These are phyloP conservation scores for Daedaleopsis nitida DNA, from an alignment of 768 basidiomycete genomes.

Conservation along the genomic window DNA sequence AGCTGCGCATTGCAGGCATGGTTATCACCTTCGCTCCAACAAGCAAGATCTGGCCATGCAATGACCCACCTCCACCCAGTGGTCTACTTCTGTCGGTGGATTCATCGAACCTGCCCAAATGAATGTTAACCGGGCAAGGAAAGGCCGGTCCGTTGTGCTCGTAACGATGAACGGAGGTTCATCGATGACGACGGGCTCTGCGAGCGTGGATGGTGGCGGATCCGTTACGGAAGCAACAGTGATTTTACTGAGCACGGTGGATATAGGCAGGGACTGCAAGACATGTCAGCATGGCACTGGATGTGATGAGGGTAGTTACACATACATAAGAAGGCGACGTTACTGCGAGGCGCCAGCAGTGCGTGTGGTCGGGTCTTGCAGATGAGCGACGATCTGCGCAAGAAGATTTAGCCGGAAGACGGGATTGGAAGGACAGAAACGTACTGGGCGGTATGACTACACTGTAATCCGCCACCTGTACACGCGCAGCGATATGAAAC, in stretches of 20 bases:
- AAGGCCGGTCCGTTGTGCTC: constrained; percentile 45
- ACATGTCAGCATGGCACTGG: neutral
- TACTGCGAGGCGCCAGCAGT: constrained; percentile 49
- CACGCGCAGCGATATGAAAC: constrained; percentile 49
- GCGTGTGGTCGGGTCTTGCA: constrained; percentile 34
- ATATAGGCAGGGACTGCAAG: constrained; percentile 37
- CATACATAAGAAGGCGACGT: constrained; percentile 51
- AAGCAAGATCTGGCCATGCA: neutral
- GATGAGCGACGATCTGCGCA: constrained; percentile 36
- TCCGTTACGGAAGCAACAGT: constrained; percentile 41
- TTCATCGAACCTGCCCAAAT: constrained; percentile 45
- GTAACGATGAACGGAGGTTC: constrained; percentile 44
- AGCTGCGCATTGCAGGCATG: constrained; percentile 33
- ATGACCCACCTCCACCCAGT: constrained; percentile 50
- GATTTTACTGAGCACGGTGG: constrained; percentile 34
- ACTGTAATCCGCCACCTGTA: constrained; percentile 47
- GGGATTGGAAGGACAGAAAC: constrained; percentile 1
- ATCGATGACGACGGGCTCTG: constrained; percentile 34
- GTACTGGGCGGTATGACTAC: constrained; percentile 44
- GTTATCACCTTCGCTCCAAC: neutral
- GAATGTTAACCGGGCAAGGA: constrained; percentile 44
- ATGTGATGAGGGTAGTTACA: constrained; percentile 1
- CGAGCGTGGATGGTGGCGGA: constrained; percentile 38
- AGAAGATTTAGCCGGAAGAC: neutral
- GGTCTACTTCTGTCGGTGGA: constrained; percentile 45